These are phyloP conservation scores for Clathrus columnatus DNA, from an alignment of 768 basidiomycete species.

Conservation along the genomic window DNA sequence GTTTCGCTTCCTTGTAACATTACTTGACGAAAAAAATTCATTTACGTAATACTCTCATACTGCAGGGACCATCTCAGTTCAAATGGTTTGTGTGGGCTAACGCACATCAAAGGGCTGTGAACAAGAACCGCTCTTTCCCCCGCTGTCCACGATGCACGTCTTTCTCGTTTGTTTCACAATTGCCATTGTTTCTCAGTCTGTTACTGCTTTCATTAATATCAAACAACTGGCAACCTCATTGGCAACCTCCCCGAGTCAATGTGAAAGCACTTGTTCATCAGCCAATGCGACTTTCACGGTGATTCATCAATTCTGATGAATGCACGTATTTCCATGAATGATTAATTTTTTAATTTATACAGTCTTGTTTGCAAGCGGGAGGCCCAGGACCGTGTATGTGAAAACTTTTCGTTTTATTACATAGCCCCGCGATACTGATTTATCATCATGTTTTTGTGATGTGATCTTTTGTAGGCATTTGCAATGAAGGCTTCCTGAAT, in stretches of 20 bases:
- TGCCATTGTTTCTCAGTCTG: neutral
- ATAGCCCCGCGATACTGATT: neutral
- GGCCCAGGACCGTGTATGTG: neutral
- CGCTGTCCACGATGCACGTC: neutral
- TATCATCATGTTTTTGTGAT: neutral
- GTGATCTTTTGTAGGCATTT: neutral
- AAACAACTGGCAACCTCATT: neutral
- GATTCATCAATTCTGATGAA: neutral
- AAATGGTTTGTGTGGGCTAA: neutral
- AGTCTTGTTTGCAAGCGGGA: neutral
- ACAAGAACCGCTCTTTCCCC: too few relatives aligned
- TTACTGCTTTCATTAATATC: neutral
- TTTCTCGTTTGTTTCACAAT: neutral
- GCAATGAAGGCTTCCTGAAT: neutral
- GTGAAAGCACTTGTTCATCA: neutral
- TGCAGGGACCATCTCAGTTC: neutral
- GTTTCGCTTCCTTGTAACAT: constrained; percentile 6
- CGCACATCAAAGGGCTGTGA: neutral
- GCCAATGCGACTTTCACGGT: neutral
- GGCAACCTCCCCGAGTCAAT: neutral
- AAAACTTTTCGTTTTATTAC: neutral
- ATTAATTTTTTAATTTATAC: neutral
- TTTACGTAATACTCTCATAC: neutral
- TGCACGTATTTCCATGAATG: neutral
- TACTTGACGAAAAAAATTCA: neutral